Evolutionary conservation across 371 early-diverging fungal species (phyloP), one percentile per base, ranked within the genome.

Genomic region (Mucor ambiguus): DNA sequence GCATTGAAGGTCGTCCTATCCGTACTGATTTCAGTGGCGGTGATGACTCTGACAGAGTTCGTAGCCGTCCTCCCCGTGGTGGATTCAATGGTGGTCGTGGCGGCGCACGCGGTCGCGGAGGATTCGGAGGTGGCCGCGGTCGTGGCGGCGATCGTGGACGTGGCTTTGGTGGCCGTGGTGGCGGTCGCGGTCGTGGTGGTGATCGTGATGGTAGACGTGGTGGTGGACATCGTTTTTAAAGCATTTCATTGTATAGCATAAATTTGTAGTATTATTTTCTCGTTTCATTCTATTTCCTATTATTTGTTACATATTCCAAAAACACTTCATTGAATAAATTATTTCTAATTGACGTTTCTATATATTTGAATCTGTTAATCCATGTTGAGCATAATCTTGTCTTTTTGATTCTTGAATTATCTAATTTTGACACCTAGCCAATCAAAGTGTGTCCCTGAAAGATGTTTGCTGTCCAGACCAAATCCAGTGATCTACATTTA

Each of bases 1-100:
- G 85, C 20, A 73, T 94, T 43, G 80, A 82, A 30, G 93, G 92
- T 33, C 90, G 94, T 71, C 76, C 77, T 63, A 71, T 93, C 69
- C 86, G 93, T 44, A 76, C 88, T 48, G 87, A 87, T 66, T 85
- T 79, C 66, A 82, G 86, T 65, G 78, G 76, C 68, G 76, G 77
- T 68, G 79, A 68, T 61, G 72, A 72, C 33, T 49, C 60, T 44
- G 70, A 75, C 30, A 74, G 84, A 64, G 76, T 85, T 30, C 80
- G 85, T 57, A 78, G 82, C 55, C 59, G 82, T 61, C 81, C 86
- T 44, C 71, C 81, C 43, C 69, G 80, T 48, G 77, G 85, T 65
- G 75, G 82, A 37, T 71, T 79, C 64, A 70, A 78, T 56, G 83
- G 83, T 44, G 65, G 67, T 58, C 71, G 77, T 16, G 67, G 85